Base-by-base conservation (phyloP, 2,329 filamentous ascomycete genomes). In the Trichoderma sp. region DNA sequence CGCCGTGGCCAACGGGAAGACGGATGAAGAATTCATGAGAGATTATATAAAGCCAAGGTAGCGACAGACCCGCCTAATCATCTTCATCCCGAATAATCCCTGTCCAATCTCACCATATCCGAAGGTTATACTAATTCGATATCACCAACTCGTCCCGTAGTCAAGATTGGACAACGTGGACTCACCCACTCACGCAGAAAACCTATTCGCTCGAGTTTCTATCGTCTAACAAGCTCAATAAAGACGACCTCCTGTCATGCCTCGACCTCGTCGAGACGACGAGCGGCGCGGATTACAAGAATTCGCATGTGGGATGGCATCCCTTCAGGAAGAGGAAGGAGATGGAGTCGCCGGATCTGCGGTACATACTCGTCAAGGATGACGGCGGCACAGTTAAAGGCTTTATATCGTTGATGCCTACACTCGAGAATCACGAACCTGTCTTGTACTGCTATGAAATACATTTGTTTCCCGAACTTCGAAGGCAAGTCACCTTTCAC, bases 361-460 rank as follows among this genome's bases (percentile, higher is more conserved):
- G 89, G 52, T 94, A 92, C 75, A 80, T 93, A 8, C 78, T 93
- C 4, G 84, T 91, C 58, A 82, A 82, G 70, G 76, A 75, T 22
- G 68, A 67, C 6, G 65, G 72, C 12, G 68, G 52, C 29, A 48
- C 27, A 12, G 70, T 89, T 9, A 75, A 78, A 19, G 88, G 83
- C 5, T 90, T 92, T 73, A 82, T 85, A 1, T 91, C 88, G n/a
- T 81, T 92, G 73, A 89, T 91, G 89, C 84, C 90, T n/a, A 90
- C 88, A 2, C 86, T 86, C 72, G 90, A 92, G 74, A 87, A 89
- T 70, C 83, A 84, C 1, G 79, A 87, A 68, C 82, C 88, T 0
- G 90, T 93, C 2, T 75, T 93, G 22, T 94, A 93, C 77, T 89
- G 91, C 76, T 94, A 93, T 76, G 91, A 94, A 78, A 87, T 94